Percentiles rank a stretch among this genome's conserved stretches.
Evolutionary conservation across 306 rosid genomes (phyloP).

Genomic region (Ochetophila trinervis): DNA sequence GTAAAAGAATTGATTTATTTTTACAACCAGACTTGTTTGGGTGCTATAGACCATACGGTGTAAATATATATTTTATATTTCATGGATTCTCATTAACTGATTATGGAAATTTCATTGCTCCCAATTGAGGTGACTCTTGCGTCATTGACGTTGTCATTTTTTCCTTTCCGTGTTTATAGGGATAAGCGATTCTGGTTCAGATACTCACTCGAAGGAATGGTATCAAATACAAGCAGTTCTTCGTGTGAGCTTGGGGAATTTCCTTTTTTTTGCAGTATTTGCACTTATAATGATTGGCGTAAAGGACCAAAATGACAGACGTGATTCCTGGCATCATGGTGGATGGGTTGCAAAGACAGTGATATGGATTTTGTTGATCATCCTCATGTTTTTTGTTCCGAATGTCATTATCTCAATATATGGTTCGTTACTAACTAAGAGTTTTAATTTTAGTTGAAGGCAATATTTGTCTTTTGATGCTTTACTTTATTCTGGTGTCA

Average conservation of each 20-base stretch:
- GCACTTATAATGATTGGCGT: slow-evolving; percentile 94
- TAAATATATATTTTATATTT: background rate
- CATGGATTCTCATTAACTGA: background rate
- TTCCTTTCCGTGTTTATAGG: slow-evolving; percentile 36
- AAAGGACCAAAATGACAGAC: slow-evolving; percentile 83
- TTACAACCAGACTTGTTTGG: too few relatives aligned
- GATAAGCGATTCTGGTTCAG: slow-evolving; percentile 61
- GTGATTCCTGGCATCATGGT: slow-evolving; percentile 97
- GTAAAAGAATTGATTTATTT: too few relatives aligned
- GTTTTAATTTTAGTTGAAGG: slow-evolving; percentile 9
- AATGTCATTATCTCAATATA: slow-evolving; percentile 51
- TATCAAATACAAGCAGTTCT: slow-evolving; percentile 88
- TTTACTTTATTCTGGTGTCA: slow-evolving; percentile 12
- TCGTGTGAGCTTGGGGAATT: slow-evolving; percentile 93
- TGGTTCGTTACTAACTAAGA: slow-evolving; percentile 44
- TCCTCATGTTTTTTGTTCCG: slow-evolving; percentile 82
- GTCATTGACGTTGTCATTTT: slow-evolving; percentile 10
- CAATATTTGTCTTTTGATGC: background rate
- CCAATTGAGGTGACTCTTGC: background rate
- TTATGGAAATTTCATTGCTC: background rate
- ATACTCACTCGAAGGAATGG: slow-evolving; percentile 61
- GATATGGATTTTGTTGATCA: slow-evolving; percentile 76
- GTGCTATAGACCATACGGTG: too few relatives aligned
- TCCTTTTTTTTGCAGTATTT: slow-evolving; percentile 66
- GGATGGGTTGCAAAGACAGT: slow-evolving; percentile 82